Base-by-base conservation (phyloP, 2,329 filamentous ascomycete genomes). In the Colletotrichum chlorophyti region DNA sequence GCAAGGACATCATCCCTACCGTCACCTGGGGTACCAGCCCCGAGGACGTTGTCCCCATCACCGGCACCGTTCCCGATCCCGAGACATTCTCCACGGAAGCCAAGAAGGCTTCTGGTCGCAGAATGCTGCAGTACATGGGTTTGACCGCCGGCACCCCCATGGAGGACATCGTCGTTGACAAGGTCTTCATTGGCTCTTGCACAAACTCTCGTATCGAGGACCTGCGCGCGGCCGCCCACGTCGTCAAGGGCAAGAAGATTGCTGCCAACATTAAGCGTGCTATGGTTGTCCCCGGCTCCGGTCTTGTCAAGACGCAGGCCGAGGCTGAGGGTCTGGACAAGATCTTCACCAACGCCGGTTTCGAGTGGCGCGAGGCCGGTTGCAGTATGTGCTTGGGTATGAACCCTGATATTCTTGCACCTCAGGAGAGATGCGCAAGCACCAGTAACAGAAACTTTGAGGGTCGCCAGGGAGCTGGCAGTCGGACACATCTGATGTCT, bases 381-480 rank as follows among this genome's bases (percentile, higher is more conserved):
- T 99, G 95, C 84, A 96, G 91, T 63, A 99, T 99, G 95, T 98
- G 95, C 73, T 84, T 99, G 53, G 95, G 95, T 72, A 99, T 99
- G 94, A 99, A 99, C 81, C 94, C 95, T 0, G 95, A 99, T 73
- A 98, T 99, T 63, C 84, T 98, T 42, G 87, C 93, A 2, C 93
- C 95, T 51, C 85, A 90, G 73, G 95, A 99, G 78, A 89, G 95
- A 69, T 98, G 95, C 72, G 95, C 95, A 37, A 94, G 90, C 71
- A 98, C 95, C 46, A 96, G 91, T 63, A 98, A 98, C 79, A 91
- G 95, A 68, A 98, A 98, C 77, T 98, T 98, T 66, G 95, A 98
- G 74, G 95, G 95, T 62, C 89, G 95, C 64, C 95, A 99, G 77
- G 95, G 95, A 71, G 93, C 94, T 60, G 87, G 88, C 62, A 91